These are phyloP conservation scores for Crithidia bombi DNA, from an alignment of 208 protist species.

Conservation along the genomic window DNA sequence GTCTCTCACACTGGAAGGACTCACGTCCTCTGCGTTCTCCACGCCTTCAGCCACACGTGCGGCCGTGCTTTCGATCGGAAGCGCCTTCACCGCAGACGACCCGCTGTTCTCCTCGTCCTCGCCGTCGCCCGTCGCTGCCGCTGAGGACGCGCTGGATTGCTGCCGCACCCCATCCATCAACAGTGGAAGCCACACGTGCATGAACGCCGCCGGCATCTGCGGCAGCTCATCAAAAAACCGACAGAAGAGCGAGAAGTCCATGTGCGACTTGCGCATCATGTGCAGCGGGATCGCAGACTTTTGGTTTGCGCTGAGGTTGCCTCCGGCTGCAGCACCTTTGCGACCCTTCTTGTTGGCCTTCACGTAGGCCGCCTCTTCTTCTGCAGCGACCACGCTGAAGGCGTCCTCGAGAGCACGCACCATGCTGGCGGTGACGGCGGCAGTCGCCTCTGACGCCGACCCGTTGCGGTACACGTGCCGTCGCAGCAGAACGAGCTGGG, in stretches of 20 bases:
- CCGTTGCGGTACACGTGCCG: constrained; percentile 30
- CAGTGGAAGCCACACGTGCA: constrained; percentile 73
- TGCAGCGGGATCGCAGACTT: constrained; percentile 68
- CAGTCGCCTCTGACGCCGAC: constrained; percentile 25
- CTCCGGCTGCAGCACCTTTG: constrained; percentile 41
- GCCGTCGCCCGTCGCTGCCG: too few species aligned
- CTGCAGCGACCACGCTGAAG: constrained; percentile 51
- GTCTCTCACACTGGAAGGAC: not conserved
- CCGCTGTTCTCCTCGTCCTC: not conserved
- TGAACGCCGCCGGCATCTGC: constrained; percentile 66
- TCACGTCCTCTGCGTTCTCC: not conserved
- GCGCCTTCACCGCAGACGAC: not conserved
- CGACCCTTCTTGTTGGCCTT: constrained; percentile 51
- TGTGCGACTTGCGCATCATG: constrained; percentile 76
- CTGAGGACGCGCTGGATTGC: not conserved
- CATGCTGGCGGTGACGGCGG: constrained; percentile 60
- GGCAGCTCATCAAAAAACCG: constrained; percentile 76
- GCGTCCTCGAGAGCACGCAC: constrained; percentile 71
- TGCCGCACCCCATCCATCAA: constrained; percentile 29
- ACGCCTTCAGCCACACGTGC: not conserved
- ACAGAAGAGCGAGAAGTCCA: constrained; percentile 57
- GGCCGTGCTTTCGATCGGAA: not conserved
- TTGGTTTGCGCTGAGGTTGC: constrained; percentile 48
- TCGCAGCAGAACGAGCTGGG: constrained; percentile 43
- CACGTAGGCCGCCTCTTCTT: constrained; percentile 72